Conservation (phyloP, 345 rosid genomes). For the Excoecaria agallocha region DNA sequence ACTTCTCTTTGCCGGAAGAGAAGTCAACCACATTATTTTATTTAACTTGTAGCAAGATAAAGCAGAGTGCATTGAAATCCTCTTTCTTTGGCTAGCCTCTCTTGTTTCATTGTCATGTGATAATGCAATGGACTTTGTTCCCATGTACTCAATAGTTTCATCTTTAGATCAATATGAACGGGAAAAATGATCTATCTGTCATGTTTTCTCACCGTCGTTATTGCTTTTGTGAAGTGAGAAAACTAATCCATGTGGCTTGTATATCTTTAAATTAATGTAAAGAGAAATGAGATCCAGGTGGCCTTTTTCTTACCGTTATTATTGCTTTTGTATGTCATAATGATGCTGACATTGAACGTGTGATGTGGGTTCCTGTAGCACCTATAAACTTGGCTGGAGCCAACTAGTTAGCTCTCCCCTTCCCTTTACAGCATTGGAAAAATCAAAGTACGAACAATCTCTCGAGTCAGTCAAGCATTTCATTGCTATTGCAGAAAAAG, state of each 20-base stretch:
- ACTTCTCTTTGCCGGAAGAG: not conserved
- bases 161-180: too few species aligned
- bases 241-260: not conserved
- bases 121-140: not conserved
- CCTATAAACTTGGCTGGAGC: not conserved
- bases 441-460: slow-evolving; percentile 85
- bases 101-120: not conserved
- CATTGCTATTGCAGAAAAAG: slow-evolving; percentile 74
- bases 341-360: not conserved
- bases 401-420: not conserved
- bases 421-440: slow-evolving; percentile 63
- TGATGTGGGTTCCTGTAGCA: not conserved
- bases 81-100: not conserved
- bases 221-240: not conserved
- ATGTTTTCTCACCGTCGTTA: not conserved
- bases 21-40: not conserved
- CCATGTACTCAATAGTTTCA: not conserved
- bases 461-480: slow-evolving; percentile 77
- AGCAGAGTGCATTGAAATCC: not conserved
- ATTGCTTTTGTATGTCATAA: slow-evolving; percentile 5
- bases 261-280: not conserved
- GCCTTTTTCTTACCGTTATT: not conserved
- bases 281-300: too few species aligned
- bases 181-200: too few species aligned
- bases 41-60: not conserved